These are phyloP conservation scores for Chrysoporthe puriensis DNA, from an alignment of 2,329 filamentous ascomycete genomes.

Conservation along the genomic window DNA sequence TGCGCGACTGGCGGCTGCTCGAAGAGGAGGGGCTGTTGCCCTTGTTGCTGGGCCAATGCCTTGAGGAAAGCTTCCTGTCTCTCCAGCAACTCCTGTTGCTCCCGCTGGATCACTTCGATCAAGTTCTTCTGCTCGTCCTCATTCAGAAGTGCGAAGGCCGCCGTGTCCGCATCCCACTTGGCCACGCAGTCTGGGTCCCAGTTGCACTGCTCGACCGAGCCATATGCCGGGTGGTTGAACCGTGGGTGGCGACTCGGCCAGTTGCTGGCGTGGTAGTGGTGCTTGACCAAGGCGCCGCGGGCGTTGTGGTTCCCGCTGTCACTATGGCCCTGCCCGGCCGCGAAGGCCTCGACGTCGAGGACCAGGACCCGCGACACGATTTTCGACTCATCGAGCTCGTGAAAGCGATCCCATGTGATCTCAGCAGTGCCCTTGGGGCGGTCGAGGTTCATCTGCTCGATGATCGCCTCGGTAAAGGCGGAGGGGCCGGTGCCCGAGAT, in stretches of 20 bases:
- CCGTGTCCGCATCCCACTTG: conserved; percentile 68
- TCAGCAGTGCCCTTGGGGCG: conserved; percentile 36
- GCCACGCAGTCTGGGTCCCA: conserved; percentile 68
- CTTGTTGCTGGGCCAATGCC: conserved; percentile 20
- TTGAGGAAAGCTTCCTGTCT: conserved; percentile 30
- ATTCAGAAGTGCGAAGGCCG: conserved; percentile 60
- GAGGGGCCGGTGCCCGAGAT: conserved; percentile 74
- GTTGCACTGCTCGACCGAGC: conserved; percentile 72
- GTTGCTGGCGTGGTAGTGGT: conserved; percentile 75
- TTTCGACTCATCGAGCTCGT: conserved; percentile 67
- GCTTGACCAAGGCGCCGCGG: conserved; percentile 68
- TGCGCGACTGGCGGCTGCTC: neutral
- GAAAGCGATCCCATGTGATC: conserved; percentile 67
- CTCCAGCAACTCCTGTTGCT: conserved; percentile 30
- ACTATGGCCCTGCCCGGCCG: conserved; percentile 73
- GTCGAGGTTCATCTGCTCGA: conserved; percentile 63
- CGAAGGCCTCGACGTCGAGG: conserved; percentile 72
- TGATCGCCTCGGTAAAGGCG: conserved; percentile 67
- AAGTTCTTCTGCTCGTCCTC: conserved; percentile 62
- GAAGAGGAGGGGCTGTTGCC: conserved; percentile 11
- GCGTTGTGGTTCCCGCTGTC: conserved; percentile 72
- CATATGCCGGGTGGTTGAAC: conserved; percentile 69
- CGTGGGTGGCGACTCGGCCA: conserved; percentile 71
- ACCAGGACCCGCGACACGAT: conserved; percentile 67
- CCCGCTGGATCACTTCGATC: conserved; percentile 43